A percentile compares a stretch with the other conserved stretches of the same genome.
Conservation (phyloP, 768 basidiomycete genomes). For the Wakefieldia striispora region DNA sequence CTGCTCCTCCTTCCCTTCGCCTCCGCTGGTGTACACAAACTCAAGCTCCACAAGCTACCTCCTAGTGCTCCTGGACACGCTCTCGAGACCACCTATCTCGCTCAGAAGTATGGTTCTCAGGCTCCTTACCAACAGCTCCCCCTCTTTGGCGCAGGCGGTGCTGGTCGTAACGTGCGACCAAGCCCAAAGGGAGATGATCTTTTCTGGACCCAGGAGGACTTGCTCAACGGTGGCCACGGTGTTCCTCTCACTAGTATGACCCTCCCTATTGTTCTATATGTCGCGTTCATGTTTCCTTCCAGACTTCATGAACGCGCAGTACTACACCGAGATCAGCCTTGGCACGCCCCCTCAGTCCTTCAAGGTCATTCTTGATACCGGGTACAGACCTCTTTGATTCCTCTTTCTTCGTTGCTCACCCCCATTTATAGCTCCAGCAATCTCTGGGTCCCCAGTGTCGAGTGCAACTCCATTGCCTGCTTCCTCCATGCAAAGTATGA, state of each 20-base stretch:
- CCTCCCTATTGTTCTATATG: not conserved
- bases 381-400: slow-evolving; percentile 39
- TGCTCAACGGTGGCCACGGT: slow-evolving; percentile 69
- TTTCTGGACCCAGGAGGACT: slow-evolving; percentile 78
- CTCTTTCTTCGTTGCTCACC: slow-evolving; percentile 21
- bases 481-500: slow-evolving; percentile 96
- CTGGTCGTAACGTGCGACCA: slow-evolving; percentile 59
- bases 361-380: slow-evolving; percentile 95
- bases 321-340: slow-evolving; percentile 83
- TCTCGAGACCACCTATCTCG: slow-evolving; percentile 80
- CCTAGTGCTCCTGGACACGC: slow-evolving; percentile 57
- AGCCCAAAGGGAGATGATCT: slow-evolving; percentile 54
- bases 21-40: slow-evolving; percentile 65
- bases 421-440: slow-evolving; percentile 69
- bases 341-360: slow-evolving; percentile 86
- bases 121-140: slow-evolving; percentile 50
- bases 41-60: slow-evolving; percentile 87
- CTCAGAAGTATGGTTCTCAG: slow-evolving; percentile 83
- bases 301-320: slow-evolving; percentile 99
- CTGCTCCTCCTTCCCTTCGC: slow-evolving; percentile 47
- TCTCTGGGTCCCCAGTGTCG: slow-evolving; percentile 85
- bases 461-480: slow-evolving; percentile 87
- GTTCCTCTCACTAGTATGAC: slow-evolving; percentile 87
- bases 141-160: slow-evolving; percentile 71
- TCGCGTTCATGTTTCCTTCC: not conserved